These are phyloP conservation scores for Leishmania turanica DNA, from an alignment of 208 protist genomes.

Conservation along the genomic window DNA sequence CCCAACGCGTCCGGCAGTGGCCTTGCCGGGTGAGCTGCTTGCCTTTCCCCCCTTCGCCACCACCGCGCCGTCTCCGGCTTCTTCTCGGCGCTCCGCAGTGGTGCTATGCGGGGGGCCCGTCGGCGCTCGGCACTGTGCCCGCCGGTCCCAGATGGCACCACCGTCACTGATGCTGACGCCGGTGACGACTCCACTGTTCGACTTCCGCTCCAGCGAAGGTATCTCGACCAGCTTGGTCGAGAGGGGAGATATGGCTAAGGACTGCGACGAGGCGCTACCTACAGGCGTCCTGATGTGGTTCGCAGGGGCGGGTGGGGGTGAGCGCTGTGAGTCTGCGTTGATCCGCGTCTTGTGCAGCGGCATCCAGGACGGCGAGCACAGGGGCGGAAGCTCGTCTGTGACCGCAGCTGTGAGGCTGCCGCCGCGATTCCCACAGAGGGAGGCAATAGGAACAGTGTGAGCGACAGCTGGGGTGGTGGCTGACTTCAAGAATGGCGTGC, in stretches of 20 bases:
- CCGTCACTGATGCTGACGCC: not conserved
- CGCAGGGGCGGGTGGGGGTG: not conserved
- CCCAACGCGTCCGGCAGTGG: conserved; percentile 8
- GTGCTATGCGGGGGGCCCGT: not conserved
- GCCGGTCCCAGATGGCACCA: not conserved
- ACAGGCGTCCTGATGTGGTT: not conserved
- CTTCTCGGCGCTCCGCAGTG: not conserved
- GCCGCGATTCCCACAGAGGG: not conserved
- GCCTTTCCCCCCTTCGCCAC: not conserved
- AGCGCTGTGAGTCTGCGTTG: not conserved
- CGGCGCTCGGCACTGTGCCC: not conserved
- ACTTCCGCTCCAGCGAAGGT: not conserved
- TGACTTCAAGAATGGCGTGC: not conserved
- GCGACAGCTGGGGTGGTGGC: not conserved
- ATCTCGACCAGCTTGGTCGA: not conserved
- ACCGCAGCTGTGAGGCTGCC: not conserved
- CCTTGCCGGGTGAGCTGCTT: not conserved
- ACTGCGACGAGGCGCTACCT: not conserved
- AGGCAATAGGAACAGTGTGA: not conserved
- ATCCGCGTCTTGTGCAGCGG: not conserved
- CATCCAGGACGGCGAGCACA: not conserved
- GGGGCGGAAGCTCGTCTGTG: not conserved
- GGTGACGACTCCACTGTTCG: not conserved
- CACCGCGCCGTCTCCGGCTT: not conserved
- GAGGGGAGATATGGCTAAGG: not conserved